A percentile compares a stretch with the other conserved stretches of the same genome.
These are phyloP conservation scores for Botryotinia convoluta DNA, from an alignment of 2,329 filamentous ascomycete genomes.

Conservation along the genomic window DNA sequence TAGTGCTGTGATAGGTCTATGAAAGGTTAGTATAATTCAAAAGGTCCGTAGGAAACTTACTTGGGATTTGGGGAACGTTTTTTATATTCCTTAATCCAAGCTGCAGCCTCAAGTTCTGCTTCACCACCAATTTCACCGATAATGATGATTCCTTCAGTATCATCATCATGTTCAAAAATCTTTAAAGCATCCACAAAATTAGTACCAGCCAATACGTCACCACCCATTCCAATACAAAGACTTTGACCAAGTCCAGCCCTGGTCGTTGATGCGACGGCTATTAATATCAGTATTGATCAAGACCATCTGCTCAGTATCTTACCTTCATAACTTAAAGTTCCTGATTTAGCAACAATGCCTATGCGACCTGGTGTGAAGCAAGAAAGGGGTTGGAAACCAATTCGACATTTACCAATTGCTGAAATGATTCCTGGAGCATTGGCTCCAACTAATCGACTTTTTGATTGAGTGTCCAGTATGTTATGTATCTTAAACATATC, in stretches of 20 bases:
- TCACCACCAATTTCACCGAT: conserved; percentile 67
- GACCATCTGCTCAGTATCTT: conserved; percentile 18
- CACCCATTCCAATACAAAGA: conserved; percentile 71
- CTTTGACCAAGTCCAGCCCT: conserved; percentile 69
- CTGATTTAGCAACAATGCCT: conserved; percentile 71
- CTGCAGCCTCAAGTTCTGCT: conserved; percentile 66
- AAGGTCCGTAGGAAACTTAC: conserved; percentile 42
- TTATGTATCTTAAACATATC: conserved; percentile 55
- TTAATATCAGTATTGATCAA: conserved; percentile 14
- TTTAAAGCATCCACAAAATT: conserved; percentile 68
- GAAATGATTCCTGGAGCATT: conserved; percentile 76
- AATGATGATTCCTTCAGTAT: conserved; percentile 65
- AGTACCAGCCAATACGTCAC: conserved; percentile 70
- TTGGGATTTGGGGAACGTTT: conserved; percentile 59
- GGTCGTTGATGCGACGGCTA: conserved; percentile 66
- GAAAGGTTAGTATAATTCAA: conserved; percentile 2
- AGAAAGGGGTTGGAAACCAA: conserved; percentile 74
- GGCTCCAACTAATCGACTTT: conserved; percentile 66
- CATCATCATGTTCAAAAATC: conserved; percentile 62
- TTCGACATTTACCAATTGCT: conserved; percentile 63
- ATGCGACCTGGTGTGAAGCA: conserved; percentile 68
- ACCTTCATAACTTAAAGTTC: conserved; percentile 69
- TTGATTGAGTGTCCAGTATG: conserved; percentile 66
- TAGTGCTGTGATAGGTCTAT: conserved; percentile 68
- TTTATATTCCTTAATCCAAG: conserved; percentile 68